Conservation (phyloP, 2,329 filamentous ascomycete species). For the Pyrenophora teres region DNA sequence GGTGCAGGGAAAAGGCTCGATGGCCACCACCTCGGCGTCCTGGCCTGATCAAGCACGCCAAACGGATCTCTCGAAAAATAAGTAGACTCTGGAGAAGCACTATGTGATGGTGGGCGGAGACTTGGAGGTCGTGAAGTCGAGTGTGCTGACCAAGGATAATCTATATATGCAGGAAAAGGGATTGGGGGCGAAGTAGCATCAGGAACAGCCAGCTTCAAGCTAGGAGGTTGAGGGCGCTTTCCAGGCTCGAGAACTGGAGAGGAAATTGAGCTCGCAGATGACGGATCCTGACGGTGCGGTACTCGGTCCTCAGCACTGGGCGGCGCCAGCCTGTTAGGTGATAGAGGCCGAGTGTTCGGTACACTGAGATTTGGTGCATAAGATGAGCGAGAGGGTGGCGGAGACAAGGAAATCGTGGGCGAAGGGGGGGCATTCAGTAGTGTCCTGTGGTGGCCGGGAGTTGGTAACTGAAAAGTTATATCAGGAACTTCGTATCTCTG, state of each 20-base stretch:
- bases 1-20: constrained; percentile 74
- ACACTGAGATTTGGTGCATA: constrained; percentile 34
- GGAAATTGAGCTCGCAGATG: constrained; percentile 30
- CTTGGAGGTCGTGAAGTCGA: constrained; percentile 58
- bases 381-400: constrained; percentile 42
- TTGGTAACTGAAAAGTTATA: constrained; percentile 44
- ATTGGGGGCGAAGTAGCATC: constrained; percentile 53
- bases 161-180: constrained; percentile 72
- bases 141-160: constrained; percentile 53
- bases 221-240: constrained; percentile 33
- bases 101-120: constrained; percentile 60
- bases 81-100: constrained; percentile 55
- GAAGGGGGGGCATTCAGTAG: constrained; percentile 36
- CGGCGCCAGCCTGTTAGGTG: constrained; percentile 40
- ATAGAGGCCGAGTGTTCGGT: constrained; percentile 25
- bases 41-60: constrained; percentile 46
- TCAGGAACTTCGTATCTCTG: constrained; percentile 34
- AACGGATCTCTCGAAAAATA: constrained; percentile 53
- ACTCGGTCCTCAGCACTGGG: constrained; percentile 44
- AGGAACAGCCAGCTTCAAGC: constrained; percentile 51
- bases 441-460: constrained; percentile 33
- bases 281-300: constrained; percentile 23
- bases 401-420: constrained; percentile 48
- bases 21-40: constrained; percentile 76
- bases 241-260: constrained; percentile 35